Evolutionary conservation across 2,329 filamentous ascomycete species (phyloP).

Genomic region (Neocucurbitaria cava): DNA sequence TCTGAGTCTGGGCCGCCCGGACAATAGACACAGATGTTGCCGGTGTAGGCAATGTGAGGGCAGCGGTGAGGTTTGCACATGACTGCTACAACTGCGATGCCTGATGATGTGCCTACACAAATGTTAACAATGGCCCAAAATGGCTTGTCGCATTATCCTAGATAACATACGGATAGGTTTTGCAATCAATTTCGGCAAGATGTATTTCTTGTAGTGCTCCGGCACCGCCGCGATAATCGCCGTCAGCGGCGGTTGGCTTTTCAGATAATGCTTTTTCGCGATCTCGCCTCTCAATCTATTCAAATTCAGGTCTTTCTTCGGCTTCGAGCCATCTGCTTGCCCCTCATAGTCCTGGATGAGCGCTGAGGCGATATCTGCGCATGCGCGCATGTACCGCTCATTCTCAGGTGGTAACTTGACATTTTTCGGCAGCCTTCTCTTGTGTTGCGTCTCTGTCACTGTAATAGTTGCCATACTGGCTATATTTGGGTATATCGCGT

Average conservation of each 20-base stretch:
- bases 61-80: constrained; percentile 99
- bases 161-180: constrained; percentile 82
- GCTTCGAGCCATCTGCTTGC: constrained; percentile 73
- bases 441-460: constrained; percentile 57
- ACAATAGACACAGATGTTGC: constrained; percentile 99
- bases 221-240: constrained; percentile 98
- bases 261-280: constrained; percentile 89
- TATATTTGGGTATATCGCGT: constrained; percentile 5
- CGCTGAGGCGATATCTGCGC: constrained; percentile 91
- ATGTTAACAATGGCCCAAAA: neutral
- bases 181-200: constrained; percentile 92
- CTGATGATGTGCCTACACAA: constrained; percentile 81
- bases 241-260: constrained; percentile 86
- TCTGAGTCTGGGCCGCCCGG: constrained; percentile 97
- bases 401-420: constrained; percentile 86
- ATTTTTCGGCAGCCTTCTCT: constrained; percentile 69
- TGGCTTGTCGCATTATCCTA: neutral
- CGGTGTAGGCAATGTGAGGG: constrained; percentile 97
- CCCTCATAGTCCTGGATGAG: constrained; percentile 94
- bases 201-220: constrained; percentile 99
- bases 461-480: constrained; percentile 69
- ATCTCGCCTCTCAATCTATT: constrained; percentile 87
- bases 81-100: constrained; percentile 96
- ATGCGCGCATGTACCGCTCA: constrained; percentile 91
- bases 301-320: constrained; percentile 87